Evolutionary conservation across 2,329 filamentous ascomycete species (phyloP), one percentile per base, ranked within the genome.

Genomic region (Corniculantispora saksenae): DNA sequence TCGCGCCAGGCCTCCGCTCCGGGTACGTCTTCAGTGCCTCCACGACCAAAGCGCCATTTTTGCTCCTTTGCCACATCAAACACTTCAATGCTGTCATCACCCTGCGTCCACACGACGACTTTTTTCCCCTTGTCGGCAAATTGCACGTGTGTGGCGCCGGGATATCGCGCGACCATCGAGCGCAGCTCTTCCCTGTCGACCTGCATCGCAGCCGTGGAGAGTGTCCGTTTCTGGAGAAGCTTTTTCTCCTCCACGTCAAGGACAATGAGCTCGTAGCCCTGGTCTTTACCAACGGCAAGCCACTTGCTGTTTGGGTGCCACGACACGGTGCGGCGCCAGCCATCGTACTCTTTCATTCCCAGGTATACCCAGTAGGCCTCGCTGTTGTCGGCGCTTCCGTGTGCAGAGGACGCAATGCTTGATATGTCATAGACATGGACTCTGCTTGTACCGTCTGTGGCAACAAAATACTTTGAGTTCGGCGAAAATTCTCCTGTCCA

Each of bases 11-110:
- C 38, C 6, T 54, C 23, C 10, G 50, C 56, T 12, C 47, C 25
- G 3, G 61, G 56, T 1, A 50, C 61, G 32, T 66, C 50, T 15
- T 61, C 65, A 12, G 65, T 64, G 9, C 65, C 65, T 1, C 61
- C 65, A 13, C 65, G 32, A 8, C 55, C 61, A 43, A 66, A 66
- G 23, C 65, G 53, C 61, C 61, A 64, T 35, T 66, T 66, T 10
- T 61, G 10, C 29, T 61, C 29, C 19, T 27, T 19, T 3, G 17
- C n/a, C 1, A 66, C 3, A 25, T 66, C 65, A 23, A 48, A 53
- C 10, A 66, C 61, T 29, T 66, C 65, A 21, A 50, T 40, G 40
- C 65, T 66, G 27, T 50, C 23, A 17, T 66, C 65, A 9, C 61
- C 55, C 7, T 38, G 13, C 3, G 32, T 61, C 29, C 35, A 53